Conservation (phyloP, 495 filamentous ascomycete species). For the Aspergillus nidulans region DNA sequence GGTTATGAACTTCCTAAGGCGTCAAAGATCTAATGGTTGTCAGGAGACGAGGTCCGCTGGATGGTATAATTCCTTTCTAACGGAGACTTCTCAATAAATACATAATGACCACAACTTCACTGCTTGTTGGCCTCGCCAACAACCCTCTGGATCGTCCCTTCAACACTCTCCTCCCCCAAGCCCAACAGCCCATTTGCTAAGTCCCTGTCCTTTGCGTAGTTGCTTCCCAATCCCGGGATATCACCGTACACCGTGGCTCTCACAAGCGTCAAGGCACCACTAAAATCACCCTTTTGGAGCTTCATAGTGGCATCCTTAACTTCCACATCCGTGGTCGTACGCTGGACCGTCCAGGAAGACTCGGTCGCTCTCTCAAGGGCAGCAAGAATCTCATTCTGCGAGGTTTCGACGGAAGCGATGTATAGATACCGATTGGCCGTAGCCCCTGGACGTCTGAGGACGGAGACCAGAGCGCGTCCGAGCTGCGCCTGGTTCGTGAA, state of each 20-base stretch:
- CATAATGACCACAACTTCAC: background rate
- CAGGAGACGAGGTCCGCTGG: too few species aligned
- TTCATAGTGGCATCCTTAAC: constrained; percentile 25
- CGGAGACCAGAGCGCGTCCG: constrained; percentile 33
- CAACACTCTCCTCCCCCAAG: constrained; percentile 24
- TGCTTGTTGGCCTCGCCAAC: background rate
- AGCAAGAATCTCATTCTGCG: constrained; percentile 43
- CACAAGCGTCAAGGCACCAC: constrained; percentile 25
- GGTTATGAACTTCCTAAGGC: background rate
- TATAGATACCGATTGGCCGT: constrained; percentile 48
- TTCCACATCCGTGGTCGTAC: constrained; percentile 27
- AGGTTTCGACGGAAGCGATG: constrained; percentile 39
- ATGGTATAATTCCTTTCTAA: too few species aligned
- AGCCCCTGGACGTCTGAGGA: constrained; percentile 32
- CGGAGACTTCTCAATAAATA: too few species aligned
- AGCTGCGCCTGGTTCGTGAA: constrained; percentile 39
- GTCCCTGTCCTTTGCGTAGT: constrained; percentile 26
- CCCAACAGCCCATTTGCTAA: constrained; percentile 31
- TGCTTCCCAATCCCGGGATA: constrained; percentile 20
- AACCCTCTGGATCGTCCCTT: constrained; percentile 26
- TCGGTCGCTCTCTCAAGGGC: constrained; percentile 40
- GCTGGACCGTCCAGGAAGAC: constrained; percentile 34
- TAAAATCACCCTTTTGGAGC: constrained; percentile 34
- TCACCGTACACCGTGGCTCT: constrained; percentile 25
- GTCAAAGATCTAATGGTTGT: background rate